Conservation (phyloP, 164 flowering plant species). For the Aristolochia californica region DNA sequence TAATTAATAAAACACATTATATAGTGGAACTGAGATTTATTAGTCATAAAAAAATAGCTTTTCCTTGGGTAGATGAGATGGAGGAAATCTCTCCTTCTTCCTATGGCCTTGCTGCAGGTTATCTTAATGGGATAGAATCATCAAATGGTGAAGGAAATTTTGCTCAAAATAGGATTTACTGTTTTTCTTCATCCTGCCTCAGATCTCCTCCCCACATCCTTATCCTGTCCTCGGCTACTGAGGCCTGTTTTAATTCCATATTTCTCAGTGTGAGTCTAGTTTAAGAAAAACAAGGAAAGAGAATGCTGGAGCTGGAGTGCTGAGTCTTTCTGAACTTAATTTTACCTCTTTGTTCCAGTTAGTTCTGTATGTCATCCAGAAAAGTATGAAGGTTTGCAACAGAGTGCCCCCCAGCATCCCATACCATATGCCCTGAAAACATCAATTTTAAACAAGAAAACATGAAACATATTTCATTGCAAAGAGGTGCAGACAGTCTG, state of each 20-base stretch:
- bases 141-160: too few relatives aligned
- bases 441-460: background rate
- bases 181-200: background rate
- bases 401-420: constrained; percentile 56
- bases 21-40: too few relatives aligned
- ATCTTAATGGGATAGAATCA: too few relatives aligned
- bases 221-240: constrained; percentile 16
- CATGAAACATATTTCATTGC: background rate
- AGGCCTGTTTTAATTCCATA: constrained; percentile 9
- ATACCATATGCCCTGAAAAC: constrained; percentile 57
- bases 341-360: constrained; percentile 64
- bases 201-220: constrained; percentile 14
- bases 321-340: background rate
- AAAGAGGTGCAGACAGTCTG: background rate
- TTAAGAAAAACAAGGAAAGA: too few relatives aligned
- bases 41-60: too few relatives aligned
- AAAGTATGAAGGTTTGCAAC: constrained; percentile 38
- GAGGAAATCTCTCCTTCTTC: too few relatives aligned
- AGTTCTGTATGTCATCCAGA: constrained; percentile 37
- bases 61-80: too few relatives aligned
- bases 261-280: background rate
- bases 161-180: too few relatives aligned
- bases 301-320: background rate
- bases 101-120: too few relatives aligned
- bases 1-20: too few relatives aligned